Percentiles rank a stretch among this genome's conserved stretches.
phyloP scores from a whole-genome alignment of 352 stramenopile genomes.

The Globisporangium nunn region DNA sequence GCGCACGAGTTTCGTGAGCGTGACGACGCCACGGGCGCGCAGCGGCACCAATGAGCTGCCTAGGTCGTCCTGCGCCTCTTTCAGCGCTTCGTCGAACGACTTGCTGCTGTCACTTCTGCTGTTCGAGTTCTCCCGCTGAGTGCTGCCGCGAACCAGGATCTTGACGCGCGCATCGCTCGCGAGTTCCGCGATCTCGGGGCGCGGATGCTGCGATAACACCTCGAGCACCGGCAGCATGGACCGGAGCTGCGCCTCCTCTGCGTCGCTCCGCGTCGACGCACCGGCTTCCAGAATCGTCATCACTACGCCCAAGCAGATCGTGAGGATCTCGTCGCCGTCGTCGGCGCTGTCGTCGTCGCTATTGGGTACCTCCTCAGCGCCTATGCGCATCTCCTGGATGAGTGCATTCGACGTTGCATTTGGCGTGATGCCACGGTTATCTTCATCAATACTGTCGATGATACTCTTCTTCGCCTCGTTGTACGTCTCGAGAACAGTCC shows the following conservation, averaged over 20 bases:
- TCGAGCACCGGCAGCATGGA: slow-evolving; percentile 62
- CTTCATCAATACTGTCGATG: slow-evolving; percentile 17
- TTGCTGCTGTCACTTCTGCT: slow-evolving; percentile 2
- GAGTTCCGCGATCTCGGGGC: slow-evolving; percentile 64
- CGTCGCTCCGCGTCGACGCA: slow-evolving; percentile 26
- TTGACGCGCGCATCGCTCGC: slow-evolving; percentile 51
- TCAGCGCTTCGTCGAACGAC: slow-evolving; percentile 51
- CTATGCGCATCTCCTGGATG: slow-evolving; percentile 6
- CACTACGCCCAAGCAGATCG: slow-evolving; percentile 67
- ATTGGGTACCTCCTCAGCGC: neutral
- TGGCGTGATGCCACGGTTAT: neutral
- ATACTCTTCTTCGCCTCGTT: slow-evolving; percentile 17
- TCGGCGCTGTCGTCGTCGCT: slow-evolving; percentile 30
- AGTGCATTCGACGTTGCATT: neutral
- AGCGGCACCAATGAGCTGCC: slow-evolving; percentile 58
- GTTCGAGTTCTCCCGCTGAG: slow-evolving; percentile 2
- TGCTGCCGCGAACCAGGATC: slow-evolving; percentile 46
- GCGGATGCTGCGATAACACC: slow-evolving; percentile 37
- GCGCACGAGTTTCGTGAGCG: slow-evolving; percentile 70
- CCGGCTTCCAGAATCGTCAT: slow-evolving; percentile 78
- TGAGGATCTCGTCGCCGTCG: slow-evolving; percentile 63
- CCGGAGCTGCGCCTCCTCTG: slow-evolving; percentile 51
- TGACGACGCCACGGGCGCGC: slow-evolving; percentile 64
- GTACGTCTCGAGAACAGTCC: slow-evolving; percentile 65
- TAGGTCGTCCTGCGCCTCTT: slow-evolving; percentile 48